phyloP scores from a whole-genome alignment of 225 moss, liverwort and hornwort species.

The Asterella californica region DNA sequence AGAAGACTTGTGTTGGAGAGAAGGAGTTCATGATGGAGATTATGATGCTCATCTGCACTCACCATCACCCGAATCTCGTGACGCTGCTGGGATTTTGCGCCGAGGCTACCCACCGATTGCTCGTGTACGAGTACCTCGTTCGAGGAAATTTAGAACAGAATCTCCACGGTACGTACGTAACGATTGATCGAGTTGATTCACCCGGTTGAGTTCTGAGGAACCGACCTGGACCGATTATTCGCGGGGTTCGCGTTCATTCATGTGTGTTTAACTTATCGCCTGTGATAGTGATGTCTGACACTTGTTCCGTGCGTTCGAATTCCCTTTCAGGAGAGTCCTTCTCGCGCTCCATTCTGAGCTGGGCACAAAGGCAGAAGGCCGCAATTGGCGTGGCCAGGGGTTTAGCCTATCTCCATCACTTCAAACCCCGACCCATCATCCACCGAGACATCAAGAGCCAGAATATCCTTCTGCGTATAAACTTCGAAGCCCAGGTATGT shows the following conservation, averaged over 20 bases:
- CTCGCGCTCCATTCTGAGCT: slow-evolving; percentile 13
- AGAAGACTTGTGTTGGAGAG: slow-evolving; percentile 11
- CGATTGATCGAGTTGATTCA: neutral
- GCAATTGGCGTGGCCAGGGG: slow-evolving; percentile 30
- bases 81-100: slow-evolving; percentile 31
- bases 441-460: slow-evolving; percentile 37
- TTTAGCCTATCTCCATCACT: slow-evolving; percentile 33
- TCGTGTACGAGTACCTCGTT: slow-evolving; percentile 30
- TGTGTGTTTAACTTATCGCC: too few relatives aligned
- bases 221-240: neutral
- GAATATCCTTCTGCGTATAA: slow-evolving; percentile 26
- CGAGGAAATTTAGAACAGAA: slow-evolving; percentile 34
- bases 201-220: neutral
- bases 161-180: slow-evolving; percentile 15
- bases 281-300: neutral
- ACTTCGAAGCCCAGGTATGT: slow-evolving; percentile 35
- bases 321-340: slow-evolving; percentile 6
- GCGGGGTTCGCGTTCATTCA: neutral
- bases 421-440: slow-evolving; percentile 34
- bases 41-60: slow-evolving; percentile 41
- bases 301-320: neutral
- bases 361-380: slow-evolving; percentile 33
- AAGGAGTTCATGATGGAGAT: slow-evolving; percentile 51
- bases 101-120: slow-evolving; percentile 21
- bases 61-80: slow-evolving; percentile 33